Percentiles rank a stretch among this genome's conserved stretches.
Evolutionary conservation across 179 eudicot species (phyloP).

Genomic region (Beta corolliflora): DNA sequence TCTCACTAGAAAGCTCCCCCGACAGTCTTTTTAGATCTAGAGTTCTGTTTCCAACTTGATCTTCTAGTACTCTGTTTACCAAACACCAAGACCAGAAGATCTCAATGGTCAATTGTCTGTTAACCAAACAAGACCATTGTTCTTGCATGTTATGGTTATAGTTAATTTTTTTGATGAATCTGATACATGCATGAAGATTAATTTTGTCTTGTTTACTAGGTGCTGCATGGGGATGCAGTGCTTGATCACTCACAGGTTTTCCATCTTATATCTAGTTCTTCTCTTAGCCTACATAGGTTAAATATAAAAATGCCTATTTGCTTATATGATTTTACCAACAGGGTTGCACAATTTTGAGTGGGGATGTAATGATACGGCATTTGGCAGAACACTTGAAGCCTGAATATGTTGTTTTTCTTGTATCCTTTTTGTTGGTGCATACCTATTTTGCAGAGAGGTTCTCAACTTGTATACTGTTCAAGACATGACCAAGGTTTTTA

Average conservation of each 20-base stretch:
- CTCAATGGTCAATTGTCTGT: too few species aligned
- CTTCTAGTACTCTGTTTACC: too few species aligned
- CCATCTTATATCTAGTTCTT: not conserved
- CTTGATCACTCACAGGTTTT: constrained; percentile 75
- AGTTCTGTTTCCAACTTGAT: too few species aligned
- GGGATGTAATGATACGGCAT: constrained; percentile 92
- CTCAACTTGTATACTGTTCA: not conserved
- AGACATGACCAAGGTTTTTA: too few species aligned
- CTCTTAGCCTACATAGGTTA: not conserved
- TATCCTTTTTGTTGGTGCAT: constrained; percentile 49
- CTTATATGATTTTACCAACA: constrained; percentile 33
- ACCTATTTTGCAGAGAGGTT: not conserved
- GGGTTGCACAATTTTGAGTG: constrained; percentile 97
- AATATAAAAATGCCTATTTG: constrained; percentile 13
- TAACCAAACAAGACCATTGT: too few species aligned
- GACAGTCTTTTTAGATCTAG: too few species aligned
- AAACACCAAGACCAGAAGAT: too few species aligned
- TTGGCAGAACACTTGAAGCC: constrained; percentile 76
- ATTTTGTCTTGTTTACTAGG: constrained; percentile 46
- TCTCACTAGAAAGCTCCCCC: too few species aligned
- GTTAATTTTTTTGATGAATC: not conserved
- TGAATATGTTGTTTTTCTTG: constrained; percentile 89
- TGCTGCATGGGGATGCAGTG: constrained; percentile 97
- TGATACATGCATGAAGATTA: not conserved
- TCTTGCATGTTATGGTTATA: not conserved